Percentiles rank a stretch among this genome's conserved stretches.
phyloP scores from a whole-genome alignment of 2,329 filamentous ascomycete genomes.

The Neofusicoccum umdonicola region DNA sequence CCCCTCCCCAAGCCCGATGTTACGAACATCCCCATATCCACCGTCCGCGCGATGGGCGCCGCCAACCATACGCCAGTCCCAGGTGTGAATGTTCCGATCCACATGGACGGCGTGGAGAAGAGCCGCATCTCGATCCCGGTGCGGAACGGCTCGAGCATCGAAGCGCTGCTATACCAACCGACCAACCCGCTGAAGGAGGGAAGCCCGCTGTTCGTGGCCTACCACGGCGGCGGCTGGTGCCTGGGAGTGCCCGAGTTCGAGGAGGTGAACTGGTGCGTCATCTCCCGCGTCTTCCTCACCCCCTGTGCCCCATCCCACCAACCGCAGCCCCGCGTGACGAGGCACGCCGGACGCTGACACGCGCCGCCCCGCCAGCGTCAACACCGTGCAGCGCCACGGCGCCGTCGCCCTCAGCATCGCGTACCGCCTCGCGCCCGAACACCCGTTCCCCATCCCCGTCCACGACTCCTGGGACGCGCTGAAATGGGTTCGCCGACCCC shows the following conservation, averaged over 20 bases:
- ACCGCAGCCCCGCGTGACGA: no score
- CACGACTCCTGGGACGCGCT: conserved; percentile 45
- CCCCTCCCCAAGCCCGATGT: background rate
- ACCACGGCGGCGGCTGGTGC: conserved; percentile 24
- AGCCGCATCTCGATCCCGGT: background rate
- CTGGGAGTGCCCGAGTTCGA: conserved; percentile 22
- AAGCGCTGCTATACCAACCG: conserved; percentile 2
- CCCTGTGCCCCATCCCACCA: no score
- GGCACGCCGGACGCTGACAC: no score
- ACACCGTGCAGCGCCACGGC: conserved; percentile 52
- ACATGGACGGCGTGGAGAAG: conserved; percentile 2
- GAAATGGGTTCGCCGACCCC: conserved; percentile 19
- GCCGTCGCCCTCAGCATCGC: conserved; percentile 61
- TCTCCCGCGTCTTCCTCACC: no score
- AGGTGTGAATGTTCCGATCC: background rate
- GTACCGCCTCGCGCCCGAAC: conserved; percentile 62
- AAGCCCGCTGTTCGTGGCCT: conserved; percentile 23
- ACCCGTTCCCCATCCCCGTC: conserved; percentile 61
- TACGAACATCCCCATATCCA: background rate
- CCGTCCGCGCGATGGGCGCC: background rate
- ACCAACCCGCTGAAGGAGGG: background rate
- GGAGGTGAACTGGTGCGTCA: conserved; percentile 12
- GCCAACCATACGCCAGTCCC: background rate
- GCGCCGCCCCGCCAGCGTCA: background rate
- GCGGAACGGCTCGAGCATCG: background rate